A percentile compares a stretch with the other conserved stretches of the same genome.
Conservation (phyloP, 2,329 filamentous ascomycete species). For the Cercospora sp. region DNA sequence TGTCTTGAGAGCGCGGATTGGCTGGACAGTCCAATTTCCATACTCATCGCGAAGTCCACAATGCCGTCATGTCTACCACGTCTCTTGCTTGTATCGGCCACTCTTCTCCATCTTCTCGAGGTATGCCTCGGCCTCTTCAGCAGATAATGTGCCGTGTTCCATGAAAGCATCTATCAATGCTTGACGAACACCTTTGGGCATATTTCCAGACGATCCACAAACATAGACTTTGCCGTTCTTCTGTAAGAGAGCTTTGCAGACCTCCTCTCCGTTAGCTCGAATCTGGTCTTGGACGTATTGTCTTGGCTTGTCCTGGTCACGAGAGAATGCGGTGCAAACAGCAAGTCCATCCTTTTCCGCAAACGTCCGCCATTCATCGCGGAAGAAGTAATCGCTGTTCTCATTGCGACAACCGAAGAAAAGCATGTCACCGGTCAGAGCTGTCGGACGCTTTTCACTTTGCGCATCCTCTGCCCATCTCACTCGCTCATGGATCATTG, state of each 20-base stretch:
- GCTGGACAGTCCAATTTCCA: not conserved
- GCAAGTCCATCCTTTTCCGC: constrained; percentile 48
- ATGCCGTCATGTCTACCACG: constrained; percentile 55
- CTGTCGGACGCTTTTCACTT: constrained; percentile 2
- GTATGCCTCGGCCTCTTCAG: constrained; percentile 62
- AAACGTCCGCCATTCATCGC: constrained; percentile 67
- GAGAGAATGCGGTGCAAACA: constrained; percentile 67
- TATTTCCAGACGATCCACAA: constrained; percentile 65
- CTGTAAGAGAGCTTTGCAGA: constrained; percentile 56
- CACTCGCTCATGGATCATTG: constrained; percentile 72
- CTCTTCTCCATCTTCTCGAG: constrained; percentile 57
- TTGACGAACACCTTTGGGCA: constrained; percentile 69
- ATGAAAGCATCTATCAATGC: constrained; percentile 64
- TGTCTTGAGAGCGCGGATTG: not conserved
- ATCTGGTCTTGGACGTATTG: constrained; percentile 69
- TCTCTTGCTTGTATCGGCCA: constrained; percentile 68
- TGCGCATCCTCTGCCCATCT: constrained; percentile 39
- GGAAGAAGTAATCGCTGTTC: constrained; percentile 77
- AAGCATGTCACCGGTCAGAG: constrained; percentile 53
- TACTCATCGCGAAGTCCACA: not conserved
- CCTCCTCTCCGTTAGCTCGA: constrained; percentile 50
- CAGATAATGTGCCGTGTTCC: constrained; percentile 40
- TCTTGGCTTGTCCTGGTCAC: constrained; percentile 64
- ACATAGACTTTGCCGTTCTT: constrained; percentile 57
- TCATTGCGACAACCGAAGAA: constrained; percentile 84